Conservation (phyloP, 257 asterid species). For the Lantana camara region DNA sequence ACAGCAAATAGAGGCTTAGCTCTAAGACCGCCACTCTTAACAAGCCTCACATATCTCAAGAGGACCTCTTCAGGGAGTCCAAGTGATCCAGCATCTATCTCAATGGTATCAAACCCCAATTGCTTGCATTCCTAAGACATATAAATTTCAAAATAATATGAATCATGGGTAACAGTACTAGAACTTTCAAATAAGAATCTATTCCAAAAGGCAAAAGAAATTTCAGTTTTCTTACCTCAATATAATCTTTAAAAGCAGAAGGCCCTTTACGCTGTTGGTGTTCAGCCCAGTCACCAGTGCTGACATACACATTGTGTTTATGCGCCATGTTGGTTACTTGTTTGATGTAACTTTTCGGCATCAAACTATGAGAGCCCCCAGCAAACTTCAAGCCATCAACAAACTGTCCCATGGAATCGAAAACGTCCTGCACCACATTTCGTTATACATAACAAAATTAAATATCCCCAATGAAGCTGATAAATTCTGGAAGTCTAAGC, state of each 20-base stretch:
- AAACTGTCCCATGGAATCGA: slow-evolving; percentile 83
- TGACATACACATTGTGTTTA: slow-evolving; percentile 79
- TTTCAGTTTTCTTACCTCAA: slow-evolving; percentile 47
- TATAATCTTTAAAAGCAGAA: slow-evolving; percentile 63
- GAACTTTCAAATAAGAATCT: neutral
- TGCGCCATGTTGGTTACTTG: slow-evolving; percentile 80
- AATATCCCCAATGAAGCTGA: neutral
- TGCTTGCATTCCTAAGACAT: slow-evolving; percentile 80
- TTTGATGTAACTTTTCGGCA: slow-evolving; percentile 62
- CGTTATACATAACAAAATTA: neutral
- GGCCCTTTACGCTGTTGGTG: slow-evolving; percentile 67
- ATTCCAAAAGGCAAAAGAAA: neutral
- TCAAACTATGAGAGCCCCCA: slow-evolving; percentile 79
- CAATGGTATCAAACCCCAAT: slow-evolving; percentile 87
- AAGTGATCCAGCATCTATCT: slow-evolving; percentile 74
- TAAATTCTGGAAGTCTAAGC: too few species aligned
- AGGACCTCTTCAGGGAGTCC: slow-evolving; percentile 87
- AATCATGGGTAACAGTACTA: neutral
- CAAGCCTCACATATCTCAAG: slow-evolving; percentile 84
- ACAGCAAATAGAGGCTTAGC: slow-evolving; percentile 86
- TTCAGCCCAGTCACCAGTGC: slow-evolving; percentile 81
- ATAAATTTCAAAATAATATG: neutral
- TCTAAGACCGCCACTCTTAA: slow-evolving; percentile 78
- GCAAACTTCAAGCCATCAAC: slow-evolving; percentile 85
- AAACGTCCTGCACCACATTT: slow-evolving; percentile 58